Evolutionary conservation across 352 stramenopile species (phyloP), one percentile per base, ranked within the genome.

Genomic region (Globisporangium alternatum): DNA sequence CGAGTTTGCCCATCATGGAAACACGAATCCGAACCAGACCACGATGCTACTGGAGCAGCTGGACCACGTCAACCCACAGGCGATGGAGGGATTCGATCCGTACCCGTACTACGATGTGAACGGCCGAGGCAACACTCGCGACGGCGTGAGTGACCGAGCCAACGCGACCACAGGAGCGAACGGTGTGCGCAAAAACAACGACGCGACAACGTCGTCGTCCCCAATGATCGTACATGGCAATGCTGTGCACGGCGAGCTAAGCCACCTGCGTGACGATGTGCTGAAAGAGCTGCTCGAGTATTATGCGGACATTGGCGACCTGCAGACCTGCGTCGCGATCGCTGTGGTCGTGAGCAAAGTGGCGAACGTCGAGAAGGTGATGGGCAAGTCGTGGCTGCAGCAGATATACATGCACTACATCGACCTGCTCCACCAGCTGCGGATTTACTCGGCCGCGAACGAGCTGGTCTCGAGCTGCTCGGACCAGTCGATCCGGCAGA

Each of bases 401-500:
- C 90, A 96, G 54, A 93, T 91, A 55, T 93, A 91, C 58, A 96
- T 96, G 88, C 86, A 95, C 65, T 96, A 96, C 66, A 93, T 96
- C 56, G 88, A 96, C 62, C 65, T 96, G 28, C 76, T 95, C 6
- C 88, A 96, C 61, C 86, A 95, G 52, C 62, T 97, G 28, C 86
- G 79, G n/a, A 89, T 97, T 55, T 97, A 93, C 64, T 85, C 87
- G 12, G 84, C 86, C 17, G 90, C 90, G 15, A 96, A 96, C 60
- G 79, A 96, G 43, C 65, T 97, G n/a, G 86, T 97, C 21, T 67
- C 80, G 3, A 87, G 91, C 63, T 96, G 86, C 58, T 78, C 86
- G 1, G 88, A 97, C 62, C 71, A 76, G 30, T 93, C 86, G 1
- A 96, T 97, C 65, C 81, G 88, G n/a, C 86, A 95, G 66, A 95